Evolutionary conservation across 345 rosid species (phyloP), one percentile per base, ranked within the genome.

Genomic region (Ceriops tagal): DNA sequence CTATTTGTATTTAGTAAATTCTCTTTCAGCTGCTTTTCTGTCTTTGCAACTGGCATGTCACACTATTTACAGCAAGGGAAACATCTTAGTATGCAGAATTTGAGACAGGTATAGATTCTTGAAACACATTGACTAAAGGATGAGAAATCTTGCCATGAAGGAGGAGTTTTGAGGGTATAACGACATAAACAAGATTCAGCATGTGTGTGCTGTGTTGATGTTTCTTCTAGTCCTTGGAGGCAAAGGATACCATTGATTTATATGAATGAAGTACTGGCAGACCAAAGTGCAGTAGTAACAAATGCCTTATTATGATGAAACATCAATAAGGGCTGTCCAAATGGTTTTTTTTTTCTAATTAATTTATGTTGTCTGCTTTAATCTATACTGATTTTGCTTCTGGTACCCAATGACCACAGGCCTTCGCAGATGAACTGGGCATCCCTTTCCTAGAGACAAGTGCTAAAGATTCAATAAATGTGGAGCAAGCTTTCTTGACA

Each of bases 361-460:
- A 30, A 13, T 32, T 61, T 51, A 35, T 70, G 35, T 11, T 56
- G 56, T 28, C 28, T 49, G 19, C 34, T 62, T 43, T 13, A 51
- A n/a, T 66, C 53, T 24, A 30, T 69, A 60, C 71, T 78, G 59
- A 13, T 71, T 65, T 8, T 71, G 56, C 71, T 67, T 68, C 65
- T 15, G 68, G 26, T 30, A 39, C 71, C 32, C 58, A 43, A 75
- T 51, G 56, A 53, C 52, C 59, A 30, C 77, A 91, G 95, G 95
- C 92, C 30, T 82, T 88, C 68, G 93, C 93, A 31, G 93, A 88
- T 72, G 92, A 90, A 72, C 89, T 87, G 6, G 92, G 90, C 69
- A 87, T 90, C 69, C 92, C 92, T 30, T 87, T 88, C 78, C 88
- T 90, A 20, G 93, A 90, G 83, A 88, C 96, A 52, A 90, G 93